Conservation (phyloP, 805 yeast species). For the Kodamaea sagamina region DNA sequence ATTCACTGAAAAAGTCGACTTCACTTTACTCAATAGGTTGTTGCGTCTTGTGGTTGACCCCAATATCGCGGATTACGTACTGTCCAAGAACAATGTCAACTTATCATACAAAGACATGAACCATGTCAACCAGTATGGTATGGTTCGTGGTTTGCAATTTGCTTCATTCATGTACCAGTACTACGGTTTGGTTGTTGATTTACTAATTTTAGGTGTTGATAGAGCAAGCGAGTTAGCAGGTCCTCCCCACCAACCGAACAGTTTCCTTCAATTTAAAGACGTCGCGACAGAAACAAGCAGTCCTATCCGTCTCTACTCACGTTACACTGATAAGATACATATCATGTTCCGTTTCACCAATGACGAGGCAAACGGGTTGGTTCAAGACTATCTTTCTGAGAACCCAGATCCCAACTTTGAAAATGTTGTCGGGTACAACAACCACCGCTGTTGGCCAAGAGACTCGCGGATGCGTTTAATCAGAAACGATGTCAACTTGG, state of each 20-base stretch:
- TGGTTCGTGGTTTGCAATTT: constrained; percentile 86
- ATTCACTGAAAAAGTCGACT: constrained; percentile 82
- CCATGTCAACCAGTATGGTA: constrained; percentile 85
- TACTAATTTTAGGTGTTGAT: constrained; percentile 79
- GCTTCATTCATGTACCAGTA: constrained; percentile 87
- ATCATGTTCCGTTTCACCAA: constrained; percentile 74
- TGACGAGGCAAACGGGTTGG: constrained; percentile 72
- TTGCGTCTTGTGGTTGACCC: constrained; percentile 82
- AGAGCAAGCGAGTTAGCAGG: constrained; percentile 90
- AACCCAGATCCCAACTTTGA: constrained; percentile 94
- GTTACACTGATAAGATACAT: constrained; percentile 82
- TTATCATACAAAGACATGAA: constrained; percentile 92
- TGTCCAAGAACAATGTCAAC: constrained; percentile 84
- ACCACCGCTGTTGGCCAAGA: constrained; percentile 91
- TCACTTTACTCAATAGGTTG: constrained; percentile 80
- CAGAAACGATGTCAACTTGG: constrained; percentile 89
- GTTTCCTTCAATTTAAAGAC: constrained; percentile 71
- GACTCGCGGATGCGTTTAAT: constrained; percentile 88
- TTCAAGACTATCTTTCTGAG: constrained; percentile 74
- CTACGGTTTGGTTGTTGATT: constrained; percentile 83
- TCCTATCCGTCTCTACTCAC: constrained; percentile 78
- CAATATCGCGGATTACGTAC: constrained; percentile 89
- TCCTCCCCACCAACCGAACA: constrained; percentile 65
- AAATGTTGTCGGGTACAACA: constrained; percentile 80
- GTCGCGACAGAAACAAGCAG: constrained; percentile 58